Evolutionary conservation across 2,329 filamentous ascomycete genomes (phyloP).

Genomic region (Xylariaceae sp.): DNA sequence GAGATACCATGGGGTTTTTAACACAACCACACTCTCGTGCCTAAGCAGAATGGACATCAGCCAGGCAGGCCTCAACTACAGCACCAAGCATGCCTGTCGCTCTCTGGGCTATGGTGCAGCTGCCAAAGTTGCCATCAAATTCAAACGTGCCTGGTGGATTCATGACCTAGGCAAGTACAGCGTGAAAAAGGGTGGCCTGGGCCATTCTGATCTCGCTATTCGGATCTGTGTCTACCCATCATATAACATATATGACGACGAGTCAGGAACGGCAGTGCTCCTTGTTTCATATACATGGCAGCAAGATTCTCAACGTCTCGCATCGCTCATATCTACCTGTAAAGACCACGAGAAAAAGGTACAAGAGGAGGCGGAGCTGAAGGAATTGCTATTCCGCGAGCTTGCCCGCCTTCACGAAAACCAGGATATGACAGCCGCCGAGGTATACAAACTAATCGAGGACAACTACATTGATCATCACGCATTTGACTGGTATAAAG

Average conservation of each 20-base stretch:
- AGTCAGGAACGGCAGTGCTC: constrained; percentile 28
- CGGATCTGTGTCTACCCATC: constrained; percentile 36
- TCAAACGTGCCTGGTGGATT: constrained; percentile 34
- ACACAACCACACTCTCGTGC: constrained; percentile 28
- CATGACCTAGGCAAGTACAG: constrained; percentile 6
- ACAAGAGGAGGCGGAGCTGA: constrained; percentile 22
- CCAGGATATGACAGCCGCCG: neutral
- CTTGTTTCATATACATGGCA: constrained; percentile 35
- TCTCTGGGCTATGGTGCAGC: constrained; percentile 29
- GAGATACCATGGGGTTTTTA: constrained; percentile 31
- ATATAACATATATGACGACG: constrained; percentile 29
- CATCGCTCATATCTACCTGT: too few species aligned
- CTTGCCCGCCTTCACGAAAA: constrained; percentile 27
- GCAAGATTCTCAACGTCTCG: constrained; percentile 34
- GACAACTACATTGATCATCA: constrained; percentile 22
- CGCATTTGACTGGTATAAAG: constrained; percentile 30
- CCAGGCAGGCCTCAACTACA: constrained; percentile 18
- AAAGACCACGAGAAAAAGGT: too few species aligned
- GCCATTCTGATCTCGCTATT: constrained; percentile 30
- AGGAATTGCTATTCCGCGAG: constrained; percentile 26
- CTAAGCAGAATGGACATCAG: constrained; percentile 29
- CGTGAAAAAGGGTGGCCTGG: constrained; percentile 30
- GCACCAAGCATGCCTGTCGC: constrained; percentile 30
- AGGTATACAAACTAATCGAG: constrained; percentile 2
- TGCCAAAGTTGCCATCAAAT: constrained; percentile 35